Conservation (phyloP, 306 rosid species). For the Gastrolobium bilobum region DNA sequence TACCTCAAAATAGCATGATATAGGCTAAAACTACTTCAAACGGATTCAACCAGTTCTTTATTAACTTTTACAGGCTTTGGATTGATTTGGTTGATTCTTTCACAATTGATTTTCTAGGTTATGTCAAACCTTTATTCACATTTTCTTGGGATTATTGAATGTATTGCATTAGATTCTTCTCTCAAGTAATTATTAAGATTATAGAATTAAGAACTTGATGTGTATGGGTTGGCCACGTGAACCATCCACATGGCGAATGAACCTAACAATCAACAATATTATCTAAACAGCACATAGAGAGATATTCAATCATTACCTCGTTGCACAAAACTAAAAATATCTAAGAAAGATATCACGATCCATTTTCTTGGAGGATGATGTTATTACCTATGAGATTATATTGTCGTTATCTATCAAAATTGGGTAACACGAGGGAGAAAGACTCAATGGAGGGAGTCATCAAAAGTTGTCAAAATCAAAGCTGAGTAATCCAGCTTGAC, state of each 20-base stretch:
- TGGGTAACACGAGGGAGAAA: constrained; percentile 5
- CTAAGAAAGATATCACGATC: constrained; percentile 34
- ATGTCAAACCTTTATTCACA: constrained; percentile 1
- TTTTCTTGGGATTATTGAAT: constrained; percentile 35
- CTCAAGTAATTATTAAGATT: neutral
- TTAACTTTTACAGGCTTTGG: no score
- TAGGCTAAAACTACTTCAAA: no score
- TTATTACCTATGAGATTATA: constrained; percentile 46
- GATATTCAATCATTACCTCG: constrained; percentile 44
- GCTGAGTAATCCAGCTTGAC: constrained; percentile 7
- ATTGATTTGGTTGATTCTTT: no score
- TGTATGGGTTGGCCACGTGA: constrained; percentile 74
- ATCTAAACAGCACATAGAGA: constrained; percentile 26
- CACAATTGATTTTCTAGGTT: neutral
- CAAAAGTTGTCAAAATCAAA: constrained; percentile 44
- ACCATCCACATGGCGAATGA: constrained; percentile 56
- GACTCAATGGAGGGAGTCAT: neutral
- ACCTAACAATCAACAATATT: constrained; percentile 42
- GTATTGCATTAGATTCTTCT: constrained; percentile 5
- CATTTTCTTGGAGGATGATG: constrained; percentile 51
- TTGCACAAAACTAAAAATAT: constrained; percentile 36
- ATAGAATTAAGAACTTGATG: constrained; percentile 17
- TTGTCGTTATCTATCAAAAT: constrained; percentile 43
- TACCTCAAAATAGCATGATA: no score
- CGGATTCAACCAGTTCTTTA: no score